These are phyloP conservation scores for Viola odorata DNA, from an alignment of 345 rosid species.

Conservation along the genomic window DNA sequence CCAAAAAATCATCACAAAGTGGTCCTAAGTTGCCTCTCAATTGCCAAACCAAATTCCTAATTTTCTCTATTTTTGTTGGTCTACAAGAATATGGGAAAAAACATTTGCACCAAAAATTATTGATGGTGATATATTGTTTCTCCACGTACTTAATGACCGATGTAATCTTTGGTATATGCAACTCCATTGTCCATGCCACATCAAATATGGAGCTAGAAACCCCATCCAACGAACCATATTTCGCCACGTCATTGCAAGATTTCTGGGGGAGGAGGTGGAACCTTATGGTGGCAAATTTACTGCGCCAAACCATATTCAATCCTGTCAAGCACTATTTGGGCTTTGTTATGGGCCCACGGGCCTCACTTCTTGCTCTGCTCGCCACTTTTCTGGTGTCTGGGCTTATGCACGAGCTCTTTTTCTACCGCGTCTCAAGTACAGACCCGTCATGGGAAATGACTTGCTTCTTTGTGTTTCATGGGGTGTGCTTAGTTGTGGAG, in stretches of 20 bases:
- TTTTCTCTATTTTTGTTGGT: slow-evolving; percentile 16
- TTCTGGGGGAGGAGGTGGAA: slow-evolving; percentile 38
- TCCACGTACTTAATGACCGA: slow-evolving; percentile 29
- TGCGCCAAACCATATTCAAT: slow-evolving; percentile 18
- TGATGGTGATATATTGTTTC: slow-evolving; percentile 15
- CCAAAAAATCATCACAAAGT: background rate
- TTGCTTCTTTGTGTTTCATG: slow-evolving; percentile 33
- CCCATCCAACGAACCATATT: slow-evolving; percentile 41
- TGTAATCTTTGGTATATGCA: slow-evolving; percentile 21
- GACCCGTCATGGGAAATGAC: slow-evolving; percentile 34
- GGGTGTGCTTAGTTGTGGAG: slow-evolving; percentile 30
- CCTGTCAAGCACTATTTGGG: slow-evolving; percentile 6
- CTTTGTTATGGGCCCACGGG: background rate
- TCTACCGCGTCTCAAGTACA: slow-evolving; percentile 15
- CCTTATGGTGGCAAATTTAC: slow-evolving; percentile 21
- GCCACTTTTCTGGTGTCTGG: slow-evolving; percentile 31
- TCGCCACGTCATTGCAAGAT: slow-evolving; percentile 32
- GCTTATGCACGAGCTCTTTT: slow-evolving; percentile 28
- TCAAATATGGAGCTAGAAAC: slow-evolving; percentile 30
- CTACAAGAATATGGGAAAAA: slow-evolving; percentile 13
- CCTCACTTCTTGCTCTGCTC: background rate
- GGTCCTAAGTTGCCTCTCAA: slow-evolving; percentile 21
- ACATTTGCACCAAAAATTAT: background rate
- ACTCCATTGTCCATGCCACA: slow-evolving; percentile 9
- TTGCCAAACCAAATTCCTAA: slow-evolving; percentile 27